Evolutionary conservation across 1,284 basidiomycete genomes (phyloP), one percentile per base, ranked within the genome.

Genomic region (Ustilago xerochloae): DNA sequence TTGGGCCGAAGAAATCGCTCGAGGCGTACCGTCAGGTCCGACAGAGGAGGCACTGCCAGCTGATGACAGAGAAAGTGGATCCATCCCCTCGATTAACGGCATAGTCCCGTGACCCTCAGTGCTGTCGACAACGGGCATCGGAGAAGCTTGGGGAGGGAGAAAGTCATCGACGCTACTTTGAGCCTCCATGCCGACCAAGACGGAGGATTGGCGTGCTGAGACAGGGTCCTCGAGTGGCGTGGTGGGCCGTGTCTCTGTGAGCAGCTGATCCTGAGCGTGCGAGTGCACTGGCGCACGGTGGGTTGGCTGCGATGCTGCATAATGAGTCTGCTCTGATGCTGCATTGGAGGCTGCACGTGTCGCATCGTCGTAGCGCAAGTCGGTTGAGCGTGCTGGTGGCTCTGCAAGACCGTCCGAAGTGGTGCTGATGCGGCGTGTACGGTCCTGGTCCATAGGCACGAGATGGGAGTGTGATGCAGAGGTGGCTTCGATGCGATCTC

Each of bases 161-260:
- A 60, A 73, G 48, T 60, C 69, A 36, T 63, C 69, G 10, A 53
- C 66, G 13, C 65, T 66, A 63, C 60, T 63, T 18, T 65, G 74
- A 13, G 54, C 51, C 20, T 73, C 60, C 65, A 73, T 69, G 35
- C 50, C 54, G 45, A 48, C 65, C 39, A 70, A 63, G 6, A 71
- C 64, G 6, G 72, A 71, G 7, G 68, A 61, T 43, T 60, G 69
- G 6, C 63, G 60, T 10, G 64, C 49, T 12, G 68, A 52, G n/a
- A 66, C 56, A n/a, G 58, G 52, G 24, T 50, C 57, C 15, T 77
- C 75, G 30, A 71, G 63, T 24, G 67, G 75, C 26, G 72, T 77
- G 13, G 71, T 77, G 2, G 73, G 73, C 16, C 69, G 61, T 24
- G 73, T 76, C 45, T 72, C 70, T 22, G 59, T 43, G 5, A 49